phyloP scores from a whole-genome alignment of 106 monocot genomes.

The Iris macrosiphon region DNA sequence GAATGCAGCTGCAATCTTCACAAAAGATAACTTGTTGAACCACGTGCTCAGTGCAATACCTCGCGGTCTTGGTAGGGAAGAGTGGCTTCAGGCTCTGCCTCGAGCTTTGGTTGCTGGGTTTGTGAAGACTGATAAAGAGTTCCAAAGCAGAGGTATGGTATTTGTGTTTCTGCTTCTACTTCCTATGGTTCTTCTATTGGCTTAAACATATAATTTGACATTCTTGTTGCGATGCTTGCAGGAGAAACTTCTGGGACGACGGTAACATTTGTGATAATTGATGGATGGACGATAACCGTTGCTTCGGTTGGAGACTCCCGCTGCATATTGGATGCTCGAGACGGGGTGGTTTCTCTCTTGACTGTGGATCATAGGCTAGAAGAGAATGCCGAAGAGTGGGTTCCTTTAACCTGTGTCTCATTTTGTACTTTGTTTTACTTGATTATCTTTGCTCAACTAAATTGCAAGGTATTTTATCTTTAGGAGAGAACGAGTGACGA shows the following conservation, averaged over 20 bases:
- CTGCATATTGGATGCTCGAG: slow-evolving; percentile 64
- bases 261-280: slow-evolving; percentile 71
- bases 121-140: slow-evolving; percentile 73
- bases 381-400: slow-evolving; percentile 77
- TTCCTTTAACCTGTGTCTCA: neutral
- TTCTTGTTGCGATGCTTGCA: neutral
- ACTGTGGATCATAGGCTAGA: slow-evolving; percentile 78
- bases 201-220: neutral
- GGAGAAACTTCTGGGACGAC: slow-evolving; percentile 72
- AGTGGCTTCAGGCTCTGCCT: slow-evolving; percentile 70
- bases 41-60: slow-evolving; percentile 58
- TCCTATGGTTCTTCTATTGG: too few relatives aligned
- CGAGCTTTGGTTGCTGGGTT: slow-evolving; percentile 70
- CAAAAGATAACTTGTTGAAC: slow-evolving; percentile 57
- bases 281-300: slow-evolving; percentile 72
- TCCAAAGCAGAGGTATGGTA: slow-evolving; percentile 43
- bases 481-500: slow-evolving; percentile 55
- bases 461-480: neutral
- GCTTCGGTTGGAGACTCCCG: slow-evolving; percentile 86
- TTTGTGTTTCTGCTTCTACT: neutral
- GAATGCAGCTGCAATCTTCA: slow-evolving; percentile 53
- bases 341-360: slow-evolving; percentile 40
- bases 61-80: slow-evolving; percentile 39
- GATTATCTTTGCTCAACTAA: neutral
- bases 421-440: neutral